A percentile compares a stretch with the other conserved stretches of the same genome.
Conservation (phyloP, 306 rosid genomes). For the Corylus avellana region DNA sequence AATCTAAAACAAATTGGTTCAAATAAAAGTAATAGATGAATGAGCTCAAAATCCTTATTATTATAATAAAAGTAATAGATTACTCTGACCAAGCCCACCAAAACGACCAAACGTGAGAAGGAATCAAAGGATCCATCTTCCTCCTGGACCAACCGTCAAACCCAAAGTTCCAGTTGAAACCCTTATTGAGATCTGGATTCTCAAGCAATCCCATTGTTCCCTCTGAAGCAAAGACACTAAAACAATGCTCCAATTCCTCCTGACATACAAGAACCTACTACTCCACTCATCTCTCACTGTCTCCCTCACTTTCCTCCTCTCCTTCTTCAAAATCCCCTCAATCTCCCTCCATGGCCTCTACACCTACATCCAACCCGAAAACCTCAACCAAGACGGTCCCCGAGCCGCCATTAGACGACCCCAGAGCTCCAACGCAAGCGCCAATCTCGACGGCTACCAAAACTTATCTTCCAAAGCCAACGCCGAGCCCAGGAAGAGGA, state of each 20-base stretch:
- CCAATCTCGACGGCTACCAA: slow-evolving; percentile 40
- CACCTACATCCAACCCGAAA: slow-evolving; percentile 89
- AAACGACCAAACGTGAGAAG: no score
- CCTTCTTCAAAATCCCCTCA: slow-evolving; percentile 66
- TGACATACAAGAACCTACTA: slow-evolving; percentile 57
- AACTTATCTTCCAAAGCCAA: slow-evolving; percentile 38
- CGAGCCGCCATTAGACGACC: slow-evolving; percentile 83
- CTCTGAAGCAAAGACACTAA: neutral
- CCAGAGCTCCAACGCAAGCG: slow-evolving; percentile 29
- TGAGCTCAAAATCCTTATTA: no score
- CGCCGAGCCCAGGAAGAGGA: slow-evolving; percentile 56
- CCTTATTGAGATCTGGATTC: slow-evolving; percentile 3
- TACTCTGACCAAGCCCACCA: no score
- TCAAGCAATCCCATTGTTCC: neutral
- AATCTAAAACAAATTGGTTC: no score
- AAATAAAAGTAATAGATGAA: no score
- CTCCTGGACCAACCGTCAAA: no score
- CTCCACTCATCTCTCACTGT: slow-evolving; percentile 62
- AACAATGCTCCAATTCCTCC: slow-evolving; percentile 48
- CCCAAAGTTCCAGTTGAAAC: neutral
- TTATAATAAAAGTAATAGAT: no score
- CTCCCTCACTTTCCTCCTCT: slow-evolving; percentile 43
- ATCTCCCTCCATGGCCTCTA: slow-evolving; percentile 68
- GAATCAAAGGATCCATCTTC: no score
- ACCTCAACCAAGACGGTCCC: slow-evolving; percentile 44